These are phyloP conservation scores for Diaporthe sp. DNA, from an alignment of 2,329 filamentous ascomycete genomes.

Conservation along the genomic window DNA sequence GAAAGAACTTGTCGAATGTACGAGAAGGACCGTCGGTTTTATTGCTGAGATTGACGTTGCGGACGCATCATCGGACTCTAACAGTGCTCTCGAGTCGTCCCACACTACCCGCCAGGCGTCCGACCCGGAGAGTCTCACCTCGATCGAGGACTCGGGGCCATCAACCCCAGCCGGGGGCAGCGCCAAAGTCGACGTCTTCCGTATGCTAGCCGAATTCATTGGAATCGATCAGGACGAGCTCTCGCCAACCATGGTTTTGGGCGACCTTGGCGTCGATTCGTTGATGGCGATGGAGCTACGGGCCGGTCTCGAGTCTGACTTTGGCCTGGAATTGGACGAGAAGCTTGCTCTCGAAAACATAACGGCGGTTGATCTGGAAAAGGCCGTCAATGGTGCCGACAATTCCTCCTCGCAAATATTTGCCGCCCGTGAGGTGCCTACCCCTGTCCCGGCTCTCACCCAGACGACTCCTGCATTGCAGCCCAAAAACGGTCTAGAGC, in stretches of 20 bases:
- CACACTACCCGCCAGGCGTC: neutral
- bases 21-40: neutral
- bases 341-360: neutral
- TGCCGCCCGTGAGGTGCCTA: no score
- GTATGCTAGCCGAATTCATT: neutral
- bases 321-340: neutral
- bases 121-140: neutral
- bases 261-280: constrained; percentile 63
- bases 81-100: neutral
- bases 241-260: constrained; percentile 47
- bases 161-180: neutral
- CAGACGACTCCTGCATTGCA: neutral
- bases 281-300: constrained; percentile 53
- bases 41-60: neutral
- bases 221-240: neutral
- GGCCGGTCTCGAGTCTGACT: neutral
- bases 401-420: neutral
- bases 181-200: neutral
- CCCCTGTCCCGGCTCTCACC: no score
- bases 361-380: neutral
- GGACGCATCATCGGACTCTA: neutral
- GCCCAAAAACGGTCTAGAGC: neutral
- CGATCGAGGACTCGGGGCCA: neutral
- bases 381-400: neutral
- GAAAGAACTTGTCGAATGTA: neutral